Conservation (phyloP, 345 rosid species). For the Brassica rapa region DNA sequence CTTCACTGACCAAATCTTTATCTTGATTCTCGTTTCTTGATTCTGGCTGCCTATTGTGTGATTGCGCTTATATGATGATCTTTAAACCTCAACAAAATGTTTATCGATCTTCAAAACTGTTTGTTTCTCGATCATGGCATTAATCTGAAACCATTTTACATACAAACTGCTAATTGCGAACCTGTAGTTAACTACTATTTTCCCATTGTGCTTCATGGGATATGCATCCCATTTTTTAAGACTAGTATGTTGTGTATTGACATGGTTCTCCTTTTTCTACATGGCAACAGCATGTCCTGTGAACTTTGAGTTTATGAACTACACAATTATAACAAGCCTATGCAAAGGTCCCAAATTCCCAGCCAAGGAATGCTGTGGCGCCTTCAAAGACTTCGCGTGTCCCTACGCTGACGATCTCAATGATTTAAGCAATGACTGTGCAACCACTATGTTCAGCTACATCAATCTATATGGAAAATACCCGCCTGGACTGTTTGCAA, state of each 20-base stretch:
- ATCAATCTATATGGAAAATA: slow-evolving; percentile 61
- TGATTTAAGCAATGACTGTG: slow-evolving; percentile 52
- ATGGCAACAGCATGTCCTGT: slow-evolving; percentile 57
- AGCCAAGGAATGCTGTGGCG: slow-evolving; percentile 46
- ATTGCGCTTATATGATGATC: slow-evolving; percentile 7
- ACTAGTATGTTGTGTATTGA: background rate
- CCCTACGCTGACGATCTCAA: slow-evolving; percentile 52
- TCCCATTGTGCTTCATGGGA: background rate
- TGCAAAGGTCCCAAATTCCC: slow-evolving; percentile 66
- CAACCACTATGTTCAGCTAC: slow-evolving; percentile 69
- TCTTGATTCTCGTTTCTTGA: background rate
- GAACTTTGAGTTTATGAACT: slow-evolving; percentile 63
- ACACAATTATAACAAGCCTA: slow-evolving; percentile 49
- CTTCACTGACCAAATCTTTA: slow-evolving; percentile 2
- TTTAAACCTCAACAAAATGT: background rate
- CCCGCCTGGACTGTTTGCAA: slow-evolving; percentile 68
- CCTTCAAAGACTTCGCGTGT: slow-evolving; percentile 67
- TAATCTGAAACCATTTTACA: background rate
- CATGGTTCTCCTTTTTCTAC: background rate
- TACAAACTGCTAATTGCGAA: background rate
- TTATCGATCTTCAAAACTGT: background rate
- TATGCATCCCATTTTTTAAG: background rate
- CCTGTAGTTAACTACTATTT: background rate
- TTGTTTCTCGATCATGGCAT: background rate
- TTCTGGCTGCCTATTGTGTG: background rate